phyloP scores from a whole-genome alignment of 2,329 filamentous ascomycete genomes.

The Pseudogymnoascus pannorum region DNA sequence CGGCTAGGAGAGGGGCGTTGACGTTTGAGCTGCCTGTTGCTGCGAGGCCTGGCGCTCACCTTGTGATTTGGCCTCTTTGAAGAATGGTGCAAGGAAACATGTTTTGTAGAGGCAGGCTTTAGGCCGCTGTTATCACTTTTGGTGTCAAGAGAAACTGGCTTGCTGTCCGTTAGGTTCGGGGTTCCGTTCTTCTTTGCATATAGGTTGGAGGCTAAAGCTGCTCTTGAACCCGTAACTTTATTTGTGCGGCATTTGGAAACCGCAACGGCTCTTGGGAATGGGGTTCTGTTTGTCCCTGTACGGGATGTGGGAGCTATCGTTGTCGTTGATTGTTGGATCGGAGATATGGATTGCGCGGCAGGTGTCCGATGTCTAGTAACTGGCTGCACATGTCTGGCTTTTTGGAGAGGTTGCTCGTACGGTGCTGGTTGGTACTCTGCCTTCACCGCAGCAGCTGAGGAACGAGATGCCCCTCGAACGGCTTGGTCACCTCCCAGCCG shows the following conservation, averaged over 20 bases:
- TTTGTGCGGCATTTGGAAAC: not conserved
- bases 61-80: not conserved
- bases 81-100: not conserved
- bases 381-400: not conserved
- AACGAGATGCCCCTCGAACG: not conserved
- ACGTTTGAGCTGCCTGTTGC: not conserved
- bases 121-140: not conserved
- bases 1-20: not conserved
- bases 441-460: not conserved
- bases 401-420: not conserved
- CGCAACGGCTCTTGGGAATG: not conserved
- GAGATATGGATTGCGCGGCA: not conserved
- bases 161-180: not conserved
- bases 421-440: not conserved
- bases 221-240: not conserved
- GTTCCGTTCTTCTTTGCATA: not conserved
- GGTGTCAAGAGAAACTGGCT: not conserved
- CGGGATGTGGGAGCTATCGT: not conserved
- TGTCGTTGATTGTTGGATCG: not conserved
- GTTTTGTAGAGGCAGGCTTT: not conserved
- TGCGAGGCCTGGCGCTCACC: not conserved
- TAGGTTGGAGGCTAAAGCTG: not conserved
- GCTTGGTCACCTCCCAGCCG: not conserved
- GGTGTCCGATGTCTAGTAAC: not conserved
- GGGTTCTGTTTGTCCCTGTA: not conserved